Evolutionary conservation across 2,329 filamentous ascomycete genomes (phyloP).

Genomic region (Ophiocordyceps camponoti-rufipedis): DNA sequence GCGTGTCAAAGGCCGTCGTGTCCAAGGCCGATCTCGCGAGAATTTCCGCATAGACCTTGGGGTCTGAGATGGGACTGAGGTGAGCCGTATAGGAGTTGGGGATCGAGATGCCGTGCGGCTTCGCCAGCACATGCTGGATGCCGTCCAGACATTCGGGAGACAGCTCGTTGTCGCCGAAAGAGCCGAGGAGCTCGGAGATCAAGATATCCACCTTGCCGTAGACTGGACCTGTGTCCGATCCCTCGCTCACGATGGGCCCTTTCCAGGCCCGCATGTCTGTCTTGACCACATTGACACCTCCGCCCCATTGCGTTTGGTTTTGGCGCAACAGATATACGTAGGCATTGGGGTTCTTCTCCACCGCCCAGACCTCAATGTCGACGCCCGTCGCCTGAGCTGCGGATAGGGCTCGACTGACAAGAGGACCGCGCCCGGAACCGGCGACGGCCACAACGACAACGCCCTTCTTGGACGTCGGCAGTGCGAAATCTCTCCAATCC

Average conservation of each 20-base stretch:
- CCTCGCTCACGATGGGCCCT: constrained; percentile 43
- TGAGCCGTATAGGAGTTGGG: constrained; percentile 87
- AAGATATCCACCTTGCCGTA: constrained; percentile 71
- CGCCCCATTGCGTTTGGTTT: constrained; percentile 66
- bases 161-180: constrained; percentile 92
- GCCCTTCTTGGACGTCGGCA: constrained; percentile 52
- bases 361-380: constrained; percentile 69
- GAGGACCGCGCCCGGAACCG: constrained; percentile 78
- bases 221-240: constrained; percentile 23
- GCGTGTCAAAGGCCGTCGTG: constrained; percentile 64
- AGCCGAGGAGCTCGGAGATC: constrained; percentile 83
- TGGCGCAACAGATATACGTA: constrained; percentile 83
- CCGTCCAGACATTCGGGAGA: constrained; percentile 94
- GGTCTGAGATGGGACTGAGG: constrained; percentile 77
- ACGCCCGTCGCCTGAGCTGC: constrained; percentile 64
- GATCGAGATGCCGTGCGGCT: constrained; percentile 76
- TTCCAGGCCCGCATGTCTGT: constrained; percentile 97
- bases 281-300: constrained; percentile 71
- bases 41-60: constrained; percentile 71
- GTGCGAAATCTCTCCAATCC: constrained; percentile 58
- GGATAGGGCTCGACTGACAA: constrained; percentile 71
- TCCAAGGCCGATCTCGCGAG: constrained; percentile 42
- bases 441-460: constrained; percentile 78
- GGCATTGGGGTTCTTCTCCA: constrained; percentile 97
- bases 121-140: constrained; percentile 71